Evolutionary conservation across 352 stramenopile genomes (phyloP).

Genomic region (Phytophthora citricola): DNA sequence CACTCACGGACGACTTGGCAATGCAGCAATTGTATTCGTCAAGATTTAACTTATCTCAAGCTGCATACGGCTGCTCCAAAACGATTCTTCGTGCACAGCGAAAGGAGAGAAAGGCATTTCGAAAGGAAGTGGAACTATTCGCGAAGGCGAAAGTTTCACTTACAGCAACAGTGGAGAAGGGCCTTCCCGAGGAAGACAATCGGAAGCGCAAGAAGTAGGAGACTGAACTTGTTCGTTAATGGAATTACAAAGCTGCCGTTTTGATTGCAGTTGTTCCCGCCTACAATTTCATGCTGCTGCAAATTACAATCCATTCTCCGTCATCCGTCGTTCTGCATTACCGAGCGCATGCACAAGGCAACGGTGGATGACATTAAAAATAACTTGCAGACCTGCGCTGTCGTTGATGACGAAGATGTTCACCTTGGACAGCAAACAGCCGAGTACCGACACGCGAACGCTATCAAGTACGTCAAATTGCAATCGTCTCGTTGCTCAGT

Average conservation of each 20-base stretch:
- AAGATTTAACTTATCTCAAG: slow-evolving; percentile 78
- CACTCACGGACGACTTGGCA: slow-evolving; percentile 73
- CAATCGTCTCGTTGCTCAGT: too few species aligned
- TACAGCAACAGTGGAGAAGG: slow-evolving; percentile 21
- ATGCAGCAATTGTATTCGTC: slow-evolving; percentile 68
- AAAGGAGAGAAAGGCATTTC: slow-evolving; percentile 69
- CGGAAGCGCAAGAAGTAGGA: slow-evolving; percentile 70
- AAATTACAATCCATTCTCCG: too few species aligned
- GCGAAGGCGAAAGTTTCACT: slow-evolving; percentile 40
- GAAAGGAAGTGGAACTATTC: slow-evolving; percentile 63
- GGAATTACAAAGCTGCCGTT: slow-evolving; percentile 32
- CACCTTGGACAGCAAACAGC: too few species aligned
- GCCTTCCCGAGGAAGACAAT: slow-evolving; percentile 24
- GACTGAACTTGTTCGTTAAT: slow-evolving; percentile 21
- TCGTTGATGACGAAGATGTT: too few species aligned
- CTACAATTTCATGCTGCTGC: too few species aligned
- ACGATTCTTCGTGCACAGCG: slow-evolving; percentile 54
- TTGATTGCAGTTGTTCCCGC: slow-evolving; percentile 1
- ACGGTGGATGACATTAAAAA: too few species aligned
- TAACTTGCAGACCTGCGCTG: too few species aligned
- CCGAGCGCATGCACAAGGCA: too few species aligned
- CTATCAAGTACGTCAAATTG: too few species aligned
- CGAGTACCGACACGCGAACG: too few species aligned
- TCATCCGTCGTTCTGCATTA: too few species aligned
- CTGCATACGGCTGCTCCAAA: slow-evolving; percentile 58